These are phyloP conservation scores for Ballota nigra DNA, from an alignment of 257 asterid genomes.

Conservation along the genomic window DNA sequence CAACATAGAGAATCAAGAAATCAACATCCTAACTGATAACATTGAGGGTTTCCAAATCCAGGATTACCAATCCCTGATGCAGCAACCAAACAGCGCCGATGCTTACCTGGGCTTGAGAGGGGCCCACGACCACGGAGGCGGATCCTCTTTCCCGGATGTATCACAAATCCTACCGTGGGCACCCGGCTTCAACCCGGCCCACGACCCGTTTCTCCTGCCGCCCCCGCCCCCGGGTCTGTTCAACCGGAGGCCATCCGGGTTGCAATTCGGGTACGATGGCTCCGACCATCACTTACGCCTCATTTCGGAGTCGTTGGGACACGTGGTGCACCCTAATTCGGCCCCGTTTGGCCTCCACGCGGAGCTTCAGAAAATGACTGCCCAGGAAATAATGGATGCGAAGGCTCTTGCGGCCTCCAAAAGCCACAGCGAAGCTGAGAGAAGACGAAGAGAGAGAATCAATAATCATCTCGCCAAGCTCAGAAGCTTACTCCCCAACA, in stretches of 20 bases:
- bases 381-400: conserved; percentile 93
- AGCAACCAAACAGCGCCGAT: conserved; percentile 33
- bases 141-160: conserved; percentile 40
- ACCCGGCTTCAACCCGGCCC: conserved; percentile 39
- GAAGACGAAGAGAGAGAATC: conserved; percentile 88
- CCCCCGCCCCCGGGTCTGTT: conserved; percentile 47
- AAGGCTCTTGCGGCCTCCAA: conserved; percentile 95
- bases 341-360: conserved; percentile 82
- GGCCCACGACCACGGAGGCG: conserved; percentile 25
- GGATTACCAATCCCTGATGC: conserved; percentile 40
- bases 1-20: conserved; percentile 40
- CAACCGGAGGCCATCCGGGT: conserved; percentile 33
- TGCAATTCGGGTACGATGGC: conserved; percentile 50
- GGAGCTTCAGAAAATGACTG: conserved; percentile 82
- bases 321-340: conserved; percentile 41
- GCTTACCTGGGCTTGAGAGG: conserved; percentile 27
- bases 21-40: conserved; percentile 22
- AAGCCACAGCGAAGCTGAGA: conserved; percentile 95
- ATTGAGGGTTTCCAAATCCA: conserved; percentile 48
- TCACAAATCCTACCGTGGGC: conserved; percentile 71
- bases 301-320: conserved; percentile 44
- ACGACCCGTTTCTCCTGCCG: conserved; percentile 60
- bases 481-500: conserved; percentile 82
- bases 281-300: conserved; percentile 51
- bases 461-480: conserved; percentile 86